Percentiles rank a stretch among this genome's conserved stretches.
Conservation (phyloP, 495 filamentous ascomycete species). For the Endocarpon pusillum region DNA sequence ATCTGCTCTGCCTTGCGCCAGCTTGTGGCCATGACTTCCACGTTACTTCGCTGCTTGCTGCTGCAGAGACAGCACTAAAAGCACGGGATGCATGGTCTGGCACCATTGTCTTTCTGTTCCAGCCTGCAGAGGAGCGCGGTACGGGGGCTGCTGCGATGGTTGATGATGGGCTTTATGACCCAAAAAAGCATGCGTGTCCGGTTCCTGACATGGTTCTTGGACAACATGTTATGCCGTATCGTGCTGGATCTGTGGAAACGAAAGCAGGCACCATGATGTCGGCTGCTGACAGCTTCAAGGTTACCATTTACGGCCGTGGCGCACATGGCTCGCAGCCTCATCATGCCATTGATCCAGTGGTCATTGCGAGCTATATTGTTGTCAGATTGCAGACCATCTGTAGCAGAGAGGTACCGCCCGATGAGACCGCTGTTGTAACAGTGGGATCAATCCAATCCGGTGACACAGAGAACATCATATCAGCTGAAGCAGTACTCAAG, state of each 20-base stretch:
- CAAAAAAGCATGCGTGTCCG: conserved; percentile 23
- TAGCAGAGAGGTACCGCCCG: conserved; percentile 30
- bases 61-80: conserved; percentile 24
- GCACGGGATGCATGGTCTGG: conserved; percentile 33
- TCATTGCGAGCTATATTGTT: conserved; percentile 32
- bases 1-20: too few relatives aligned
- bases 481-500: conserved; percentile 28
- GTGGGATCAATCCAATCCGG: conserved; percentile 34
- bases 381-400: conserved; percentile 33
- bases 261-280: conserved; percentile 11
- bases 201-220: conserved; percentile 39
- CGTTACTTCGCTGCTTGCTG: conserved; percentile 32
- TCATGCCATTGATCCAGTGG: conserved; percentile 31
- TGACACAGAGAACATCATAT: conserved; percentile 34
- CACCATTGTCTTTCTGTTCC: conserved; percentile 40
- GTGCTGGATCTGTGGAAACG: conserved; percentile 23
- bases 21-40: conserved; percentile 54
- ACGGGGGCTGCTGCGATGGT: conserved; percentile 43
- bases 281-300: conserved; percentile 30
- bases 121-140: conserved; percentile 41
- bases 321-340: conserved; percentile 36
- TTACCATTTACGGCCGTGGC: conserved; percentile 33
- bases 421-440: conserved; percentile 31
- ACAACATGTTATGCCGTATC: conserved; percentile 36
- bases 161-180: conserved; percentile 39